Percentiles rank a stretch among this genome's conserved stretches.
phyloP scores from a whole-genome alignment of 106 monocot species.

The Hemerocallis citrina region DNA sequence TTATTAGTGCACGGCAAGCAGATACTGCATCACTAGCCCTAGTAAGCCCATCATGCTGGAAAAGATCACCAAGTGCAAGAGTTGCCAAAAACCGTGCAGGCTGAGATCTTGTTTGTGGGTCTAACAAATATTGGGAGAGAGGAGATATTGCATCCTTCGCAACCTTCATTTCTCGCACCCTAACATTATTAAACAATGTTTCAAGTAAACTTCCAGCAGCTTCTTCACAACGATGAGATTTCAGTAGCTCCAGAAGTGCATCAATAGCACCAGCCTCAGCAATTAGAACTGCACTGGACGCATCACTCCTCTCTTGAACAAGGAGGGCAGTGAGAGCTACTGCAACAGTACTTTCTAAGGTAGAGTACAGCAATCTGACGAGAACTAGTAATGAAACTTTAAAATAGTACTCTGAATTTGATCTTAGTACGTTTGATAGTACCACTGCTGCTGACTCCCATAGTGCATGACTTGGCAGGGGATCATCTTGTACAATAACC shows the following conservation, averaged over 20 bases:
- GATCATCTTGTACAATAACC: constrained; percentile 72
- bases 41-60: constrained; percentile 56
- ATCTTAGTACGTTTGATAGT: constrained; percentile 49
- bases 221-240: constrained; percentile 63
- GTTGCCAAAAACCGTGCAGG: constrained; percentile 51
- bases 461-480: constrained; percentile 45
- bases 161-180: constrained; percentile 62
- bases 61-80: constrained; percentile 70
- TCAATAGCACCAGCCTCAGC: constrained; percentile 65
- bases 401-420: constrained; percentile 42
- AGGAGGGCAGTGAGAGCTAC: constrained; percentile 56
- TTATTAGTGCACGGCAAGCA: constrained; percentile 62
- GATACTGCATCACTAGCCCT: constrained; percentile 58
- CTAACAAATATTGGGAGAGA: constrained; percentile 54
- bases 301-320: constrained; percentile 47
- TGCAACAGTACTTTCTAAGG: constrained; percentile 36
- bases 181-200: constrained; percentile 53
- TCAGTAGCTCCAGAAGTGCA: constrained; percentile 48
- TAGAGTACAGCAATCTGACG: constrained; percentile 52
- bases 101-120: constrained; percentile 52
- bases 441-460: constrained; percentile 72
- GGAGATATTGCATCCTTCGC: constrained; percentile 57
- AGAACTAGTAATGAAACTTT: constrained; percentile 50
- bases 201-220: constrained; percentile 56
- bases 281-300: constrained; percentile 36